Evolutionary conservation across 1,284 basidiomycete genomes (phyloP).

Genomic region (Inonotus obliquus): DNA sequence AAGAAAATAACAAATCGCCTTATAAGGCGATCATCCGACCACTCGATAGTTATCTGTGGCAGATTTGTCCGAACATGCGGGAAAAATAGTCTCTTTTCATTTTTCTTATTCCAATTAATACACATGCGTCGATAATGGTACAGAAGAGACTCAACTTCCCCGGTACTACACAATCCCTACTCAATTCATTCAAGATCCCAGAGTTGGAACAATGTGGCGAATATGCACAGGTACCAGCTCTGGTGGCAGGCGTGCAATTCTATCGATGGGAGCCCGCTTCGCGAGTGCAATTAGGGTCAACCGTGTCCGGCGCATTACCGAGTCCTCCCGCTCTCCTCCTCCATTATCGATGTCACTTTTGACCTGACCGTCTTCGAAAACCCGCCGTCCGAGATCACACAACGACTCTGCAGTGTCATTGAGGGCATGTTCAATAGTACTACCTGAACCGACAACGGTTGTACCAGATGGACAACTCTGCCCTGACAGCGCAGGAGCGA

Average conservation of each 20-base stretch:
- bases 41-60: not conserved
- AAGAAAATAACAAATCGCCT: not conserved
- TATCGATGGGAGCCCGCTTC: slow-evolving; percentile 68
- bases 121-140: not conserved
- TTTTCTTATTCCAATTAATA: not conserved
- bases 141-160: not conserved
- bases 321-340: slow-evolving; percentile 38
- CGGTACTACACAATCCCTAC: not conserved
- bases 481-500: not conserved
- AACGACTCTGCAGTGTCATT: slow-evolving; percentile 45
- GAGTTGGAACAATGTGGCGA: slow-evolving; percentile 51
- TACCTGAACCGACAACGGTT: slow-evolving; percentile 36
- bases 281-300: slow-evolving; percentile 68
- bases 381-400: slow-evolving; percentile 28
- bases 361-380: slow-evolving; percentile 9
- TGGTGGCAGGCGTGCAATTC: slow-evolving; percentile 57
- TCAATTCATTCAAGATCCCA: slow-evolving; percentile 5
- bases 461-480: not conserved
- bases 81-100: not conserved
- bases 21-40: not conserved
- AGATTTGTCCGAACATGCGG: not conserved
- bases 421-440: slow-evolving; percentile 47
- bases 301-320: slow-evolving; percentile 48
- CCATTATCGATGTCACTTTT: slow-evolving; percentile 10
- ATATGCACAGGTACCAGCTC: slow-evolving; percentile 65